Evolutionary conservation across 257 asterid genomes (phyloP).

Genomic region (Gardenia jasminoides): DNA sequence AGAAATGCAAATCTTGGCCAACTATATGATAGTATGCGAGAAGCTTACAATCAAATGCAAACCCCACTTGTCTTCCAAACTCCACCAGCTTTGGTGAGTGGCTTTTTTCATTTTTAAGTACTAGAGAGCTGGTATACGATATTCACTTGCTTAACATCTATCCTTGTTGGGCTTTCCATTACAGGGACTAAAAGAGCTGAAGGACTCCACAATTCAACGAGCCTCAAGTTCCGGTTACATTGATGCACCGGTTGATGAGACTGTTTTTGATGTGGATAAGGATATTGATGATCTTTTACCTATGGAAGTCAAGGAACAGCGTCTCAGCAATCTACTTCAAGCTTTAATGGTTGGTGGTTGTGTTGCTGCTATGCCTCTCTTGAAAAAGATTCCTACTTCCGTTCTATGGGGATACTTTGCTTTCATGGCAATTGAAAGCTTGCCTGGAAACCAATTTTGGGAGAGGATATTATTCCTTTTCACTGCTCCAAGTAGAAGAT

Average conservation of each 20-base stretch:
- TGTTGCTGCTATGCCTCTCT: slow-evolving; percentile 89
- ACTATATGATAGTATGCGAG: slow-evolving; percentile 72
- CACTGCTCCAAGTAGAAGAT: slow-evolving; percentile 91
- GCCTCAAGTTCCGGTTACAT: slow-evolving; percentile 74
- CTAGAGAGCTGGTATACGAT: background rate
- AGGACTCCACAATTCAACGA: slow-evolving; percentile 68
- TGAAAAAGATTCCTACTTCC: slow-evolving; percentile 86
- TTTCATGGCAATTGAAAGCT: slow-evolving; percentile 97
- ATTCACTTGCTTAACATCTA: background rate
- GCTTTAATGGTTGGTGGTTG: slow-evolving; percentile 76
- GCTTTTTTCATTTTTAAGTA: background rate
- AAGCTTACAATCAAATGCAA: slow-evolving; percentile 85
- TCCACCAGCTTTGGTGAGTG: slow-evolving; percentile 66
- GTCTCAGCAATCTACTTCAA: slow-evolving; percentile 92
- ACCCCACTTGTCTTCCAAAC: slow-evolving; percentile 86
- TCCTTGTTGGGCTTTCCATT: background rate
- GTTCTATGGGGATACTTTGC: slow-evolving; percentile 99
- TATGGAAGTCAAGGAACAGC: slow-evolving; percentile 92
- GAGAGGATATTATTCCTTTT: slow-evolving; percentile 86
- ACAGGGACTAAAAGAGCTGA: slow-evolving; percentile 89
- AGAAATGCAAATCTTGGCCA: slow-evolving; percentile 74
- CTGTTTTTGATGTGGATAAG: slow-evolving; percentile 82
- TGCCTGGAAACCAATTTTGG: slow-evolving; percentile 99
- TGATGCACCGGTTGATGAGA: slow-evolving; percentile 77
- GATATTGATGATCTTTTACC: slow-evolving; percentile 91